Base-by-base conservation (phyloP, 176 grass and related monocot species). In the Dactylis glomerata region DNA sequence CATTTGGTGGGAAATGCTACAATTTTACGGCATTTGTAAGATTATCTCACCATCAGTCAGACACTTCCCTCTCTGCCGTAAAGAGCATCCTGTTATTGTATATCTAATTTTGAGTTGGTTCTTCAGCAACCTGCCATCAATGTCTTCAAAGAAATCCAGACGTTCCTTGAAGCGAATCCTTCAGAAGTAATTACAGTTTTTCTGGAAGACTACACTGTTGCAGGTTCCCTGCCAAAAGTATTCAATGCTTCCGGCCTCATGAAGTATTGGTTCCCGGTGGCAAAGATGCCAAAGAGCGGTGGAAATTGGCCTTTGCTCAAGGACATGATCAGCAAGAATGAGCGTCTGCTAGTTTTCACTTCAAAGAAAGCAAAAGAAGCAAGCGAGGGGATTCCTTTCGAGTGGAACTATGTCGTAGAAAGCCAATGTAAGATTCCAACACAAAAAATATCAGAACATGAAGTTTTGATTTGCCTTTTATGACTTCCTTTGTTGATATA, bases 251-350 rank as follows among this genome's bases (percentile, higher is more conserved):
- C 96, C 0, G 91, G 96, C 49, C 90, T 95, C 33, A 92, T 79
- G 86, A 96, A 99, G 72, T 98, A 96, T 58, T 94, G 96, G 96
- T 94, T 95, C 54, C 96, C 96, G 1, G 86, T 90, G 49, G 83
- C 83, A 5, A 85, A 65, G 55, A 95, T 98, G 96, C 96, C 96
- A 65, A 87, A 92, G 88, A 96, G 79, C 45, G 93, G 96, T 40
- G 89, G 81, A 6, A 68, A 96, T 72, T 98, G 96, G 96, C 96
- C 96, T 57, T 31, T 96, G 82, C 92, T 98, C 31, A 89, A 92
- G 73, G 85, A 94, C 85, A 98, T 96, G 96, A 91, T 95, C 37
- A 87, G 85, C 63, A 72, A 83, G 61, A 98, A 96, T 42, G 85
- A 92, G 33, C 91, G 96, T 22, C 78, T 98, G 54, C 22, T 98